Evolutionary conservation across 75 land plant species (phyloP).

Genomic region (Selaginella tamariscina): DNA sequence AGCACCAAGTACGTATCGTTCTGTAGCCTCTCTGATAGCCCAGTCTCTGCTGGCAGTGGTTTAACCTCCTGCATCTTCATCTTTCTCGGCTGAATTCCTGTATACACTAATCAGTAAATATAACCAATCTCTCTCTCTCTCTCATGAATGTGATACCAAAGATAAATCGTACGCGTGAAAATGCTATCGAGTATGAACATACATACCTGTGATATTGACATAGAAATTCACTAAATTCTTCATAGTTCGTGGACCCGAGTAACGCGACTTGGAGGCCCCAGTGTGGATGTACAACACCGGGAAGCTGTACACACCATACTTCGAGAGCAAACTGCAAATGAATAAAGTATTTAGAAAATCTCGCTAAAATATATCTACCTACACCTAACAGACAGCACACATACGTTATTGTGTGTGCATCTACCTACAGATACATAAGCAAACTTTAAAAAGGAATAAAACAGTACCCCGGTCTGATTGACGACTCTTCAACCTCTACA

Average conservation of each 20-base stretch:
- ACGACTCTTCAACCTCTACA: slow-evolving; percentile 78
- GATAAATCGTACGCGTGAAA: too few relatives aligned
- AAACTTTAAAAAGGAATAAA: background rate
- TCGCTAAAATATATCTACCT: background rate
- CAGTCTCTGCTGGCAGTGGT: background rate
- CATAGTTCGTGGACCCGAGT: slow-evolving; percentile 56
- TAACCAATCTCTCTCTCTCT: too few relatives aligned
- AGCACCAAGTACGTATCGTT: background rate
- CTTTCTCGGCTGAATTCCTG: background rate
- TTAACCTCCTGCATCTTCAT: background rate
- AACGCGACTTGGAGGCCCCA: slow-evolving; percentile 59
- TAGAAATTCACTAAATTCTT: slow-evolving; percentile 53
- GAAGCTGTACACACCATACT: slow-evolving; percentile 93
- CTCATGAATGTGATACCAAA: too few relatives aligned
- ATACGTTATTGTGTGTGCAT: too few relatives aligned
- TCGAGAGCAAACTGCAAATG: slow-evolving; percentile 59
- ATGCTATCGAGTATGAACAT: background rate
- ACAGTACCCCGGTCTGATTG: slow-evolving; percentile 70
- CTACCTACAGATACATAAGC: background rate
- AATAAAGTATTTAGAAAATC: too few relatives aligned
- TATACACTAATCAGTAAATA: background rate
- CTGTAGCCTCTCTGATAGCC: background rate
- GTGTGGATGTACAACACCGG: slow-evolving; percentile 68
- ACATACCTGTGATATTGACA: slow-evolving; percentile 55
- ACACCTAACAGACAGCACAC: background rate